Percentiles rank a stretch among this genome's conserved stretches.
Conservation (phyloP, 345 rosid species). For the Psidium friedrichsthalianum region DNA sequence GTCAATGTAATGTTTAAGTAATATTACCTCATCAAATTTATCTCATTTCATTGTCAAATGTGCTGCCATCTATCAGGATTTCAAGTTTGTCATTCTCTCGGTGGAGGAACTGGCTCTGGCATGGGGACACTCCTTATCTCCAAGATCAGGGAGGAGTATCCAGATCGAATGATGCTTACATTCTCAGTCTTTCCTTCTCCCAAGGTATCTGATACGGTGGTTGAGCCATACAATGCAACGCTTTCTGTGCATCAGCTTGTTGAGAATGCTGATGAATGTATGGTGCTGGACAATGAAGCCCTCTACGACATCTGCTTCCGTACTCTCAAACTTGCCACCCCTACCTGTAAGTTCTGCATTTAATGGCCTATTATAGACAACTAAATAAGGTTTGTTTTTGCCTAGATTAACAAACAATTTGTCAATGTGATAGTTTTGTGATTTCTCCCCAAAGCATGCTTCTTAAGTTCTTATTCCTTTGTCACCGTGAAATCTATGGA, state of each 20-base stretch:
- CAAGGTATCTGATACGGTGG: conserved; percentile 8
- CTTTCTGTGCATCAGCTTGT: conserved; percentile 10
- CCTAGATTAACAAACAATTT: neutral
- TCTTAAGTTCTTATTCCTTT: neutral
- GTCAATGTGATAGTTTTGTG: neutral
- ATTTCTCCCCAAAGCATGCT: neutral
- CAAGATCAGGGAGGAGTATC: conserved; percentile 11
- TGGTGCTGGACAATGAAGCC: conserved; percentile 8
- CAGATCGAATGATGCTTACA: conserved; percentile 9
- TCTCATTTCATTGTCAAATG: neutral
- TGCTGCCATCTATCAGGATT: conserved; percentile 1
- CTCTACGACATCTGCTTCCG: conserved; percentile 10
- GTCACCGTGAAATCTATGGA: neutral
- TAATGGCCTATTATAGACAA: neutral
- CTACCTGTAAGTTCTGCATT: neutral
- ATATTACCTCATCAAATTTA: too few relatives aligned
- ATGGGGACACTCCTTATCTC: conserved; percentile 9
- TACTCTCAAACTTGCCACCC: conserved; percentile 7
- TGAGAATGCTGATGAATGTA: conserved; percentile 10
- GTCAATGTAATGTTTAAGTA: neutral
- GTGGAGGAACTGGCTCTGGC: conserved; percentile 8
- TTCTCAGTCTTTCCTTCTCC: conserved; percentile 9
- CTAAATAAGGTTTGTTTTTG: neutral
- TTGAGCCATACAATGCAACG: conserved; percentile 4
- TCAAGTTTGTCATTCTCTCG: conserved; percentile 6